Evolutionary conservation across 2,329 filamentous ascomycete genomes (phyloP).

Genomic region (Diatrype stigma): DNA sequence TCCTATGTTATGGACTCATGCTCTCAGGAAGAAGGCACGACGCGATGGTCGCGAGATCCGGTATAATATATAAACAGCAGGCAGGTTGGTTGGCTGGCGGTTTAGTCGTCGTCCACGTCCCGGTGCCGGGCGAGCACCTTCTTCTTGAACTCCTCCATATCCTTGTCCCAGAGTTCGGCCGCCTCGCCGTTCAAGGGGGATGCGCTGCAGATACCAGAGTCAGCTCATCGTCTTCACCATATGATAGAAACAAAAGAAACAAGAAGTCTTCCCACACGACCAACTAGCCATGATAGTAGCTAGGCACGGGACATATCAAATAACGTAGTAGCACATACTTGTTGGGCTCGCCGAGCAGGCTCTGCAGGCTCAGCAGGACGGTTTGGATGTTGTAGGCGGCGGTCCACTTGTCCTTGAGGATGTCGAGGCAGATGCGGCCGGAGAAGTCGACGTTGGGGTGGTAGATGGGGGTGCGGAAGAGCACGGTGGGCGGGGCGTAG

Average conservation of each 20-base stretch:
- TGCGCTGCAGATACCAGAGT: constrained; percentile 52
- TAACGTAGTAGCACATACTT: no score
- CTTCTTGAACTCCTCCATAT: constrained; percentile 81
- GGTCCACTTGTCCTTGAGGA: constrained; percentile 98
- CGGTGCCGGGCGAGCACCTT: constrained; percentile 61
- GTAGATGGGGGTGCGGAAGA: constrained; percentile 99
- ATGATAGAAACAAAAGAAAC: background rate
- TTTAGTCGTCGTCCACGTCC: constrained; percentile 61
- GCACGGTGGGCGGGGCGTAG: constrained; percentile 82
- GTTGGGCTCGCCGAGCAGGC: constrained; percentile 92
- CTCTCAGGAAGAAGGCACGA: background rate
- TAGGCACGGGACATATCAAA: no score
- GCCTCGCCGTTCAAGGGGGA: constrained; percentile 95
- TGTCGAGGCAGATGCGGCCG: constrained; percentile 94
- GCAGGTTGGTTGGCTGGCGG: constrained; percentile 3
- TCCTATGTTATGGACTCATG: background rate
- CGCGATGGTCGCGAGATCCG: constrained; percentile 5
- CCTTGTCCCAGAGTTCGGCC: constrained; percentile 90
- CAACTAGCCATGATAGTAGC: no score
- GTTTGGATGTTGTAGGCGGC: constrained; percentile 96
- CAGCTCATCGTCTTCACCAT: no score
- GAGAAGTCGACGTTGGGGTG: constrained; percentile 98
- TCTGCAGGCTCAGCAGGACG: constrained; percentile 89
- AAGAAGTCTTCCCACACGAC: constrained; percentile 16
- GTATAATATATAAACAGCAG: constrained; percentile 4